Percentiles rank a stretch among this genome's conserved stretches.
These are phyloP conservation scores for Lentinula detonsa DNA, from an alignment of 768 basidiomycete species.

Conservation along the genomic window DNA sequence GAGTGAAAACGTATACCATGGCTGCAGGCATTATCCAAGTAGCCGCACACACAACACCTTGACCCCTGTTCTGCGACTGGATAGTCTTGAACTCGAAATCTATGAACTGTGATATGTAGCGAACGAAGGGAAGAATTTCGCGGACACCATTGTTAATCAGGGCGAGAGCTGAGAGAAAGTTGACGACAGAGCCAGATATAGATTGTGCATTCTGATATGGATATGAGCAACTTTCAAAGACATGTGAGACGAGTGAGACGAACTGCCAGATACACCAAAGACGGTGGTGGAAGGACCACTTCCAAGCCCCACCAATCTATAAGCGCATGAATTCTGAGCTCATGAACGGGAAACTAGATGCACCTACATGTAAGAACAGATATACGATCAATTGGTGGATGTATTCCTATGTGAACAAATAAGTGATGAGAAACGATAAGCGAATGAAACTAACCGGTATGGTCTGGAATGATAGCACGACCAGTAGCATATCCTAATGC, in stretches of 20 bases:
- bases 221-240: background rate
- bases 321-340: background rate
- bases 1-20: constrained; percentile 29
- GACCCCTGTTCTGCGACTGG: constrained; percentile 54
- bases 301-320: constrained; percentile 92
- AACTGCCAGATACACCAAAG: constrained; percentile 54
- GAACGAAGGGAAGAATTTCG: constrained; percentile 80
- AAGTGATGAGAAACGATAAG: background rate
- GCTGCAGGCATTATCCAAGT: constrained; percentile 89
- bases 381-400: constrained; percentile 73
- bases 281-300: constrained; percentile 65
- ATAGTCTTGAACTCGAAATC: constrained; percentile 71
- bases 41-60: constrained; percentile 82
- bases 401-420: constrained; percentile 34
- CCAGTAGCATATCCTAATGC: constrained; percentile 75
- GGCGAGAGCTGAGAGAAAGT: constrained; percentile 69
- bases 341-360: background rate
- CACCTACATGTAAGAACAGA: constrained; percentile 73
- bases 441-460: constrained; percentile 37
- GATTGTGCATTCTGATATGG: constrained; percentile 47
- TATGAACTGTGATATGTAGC: constrained; percentile 75
- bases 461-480: constrained; percentile 55
- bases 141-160: constrained; percentile 68
- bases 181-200: constrained; percentile 57
- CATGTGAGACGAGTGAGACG: constrained; percentile 13